These are phyloP conservation scores for Gryganskiella cystojenkinii DNA, from an alignment of 192 early-diverging fungal species.

Conservation along the genomic window DNA sequence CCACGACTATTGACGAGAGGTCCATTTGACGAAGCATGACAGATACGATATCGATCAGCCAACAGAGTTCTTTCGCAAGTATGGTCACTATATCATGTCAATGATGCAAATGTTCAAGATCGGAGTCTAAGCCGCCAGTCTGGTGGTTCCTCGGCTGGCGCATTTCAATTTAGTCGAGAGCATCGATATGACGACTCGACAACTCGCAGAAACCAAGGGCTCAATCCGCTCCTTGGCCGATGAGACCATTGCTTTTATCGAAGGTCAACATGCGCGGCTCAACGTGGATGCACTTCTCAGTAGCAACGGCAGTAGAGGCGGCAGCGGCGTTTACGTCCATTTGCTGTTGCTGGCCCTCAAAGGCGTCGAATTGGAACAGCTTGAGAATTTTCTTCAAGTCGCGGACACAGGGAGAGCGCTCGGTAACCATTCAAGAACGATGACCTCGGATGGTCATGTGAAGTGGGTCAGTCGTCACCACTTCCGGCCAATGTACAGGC, in stretches of 20 bases:
- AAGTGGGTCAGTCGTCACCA: conserved; percentile 32
- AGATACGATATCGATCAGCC: conserved; percentile 12
- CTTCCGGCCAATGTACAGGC: conserved; percentile 11
- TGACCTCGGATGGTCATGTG: conserved; percentile 20
- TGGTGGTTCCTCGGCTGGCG: conserved; percentile 2
- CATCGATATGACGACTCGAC: neutral
- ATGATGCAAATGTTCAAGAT: conserved; percentile 22
- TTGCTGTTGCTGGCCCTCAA: too few species aligned
- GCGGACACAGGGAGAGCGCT: neutral
- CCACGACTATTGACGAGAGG: neutral
- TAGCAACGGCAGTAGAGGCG: too few species aligned
- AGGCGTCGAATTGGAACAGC: conserved; percentile 17
- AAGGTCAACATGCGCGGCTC: neutral
- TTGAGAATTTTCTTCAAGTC: conserved; percentile 8
- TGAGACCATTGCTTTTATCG: neutral
- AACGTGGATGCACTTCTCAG: too few species aligned
- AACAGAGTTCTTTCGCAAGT: conserved; percentile 24
- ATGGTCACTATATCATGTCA: too few species aligned
- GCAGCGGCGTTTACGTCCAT: too few species aligned
- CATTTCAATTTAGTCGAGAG: neutral
- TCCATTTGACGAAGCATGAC: conserved; percentile 21
- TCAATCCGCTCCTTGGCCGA: neutral
- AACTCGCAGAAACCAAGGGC: neutral
- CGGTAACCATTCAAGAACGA: conserved; percentile 10
- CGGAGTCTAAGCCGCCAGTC: neutral